Evolutionary conservation across 2,329 filamentous ascomycete species (phyloP).

Genomic region (Penicillium verrucosum): DNA sequence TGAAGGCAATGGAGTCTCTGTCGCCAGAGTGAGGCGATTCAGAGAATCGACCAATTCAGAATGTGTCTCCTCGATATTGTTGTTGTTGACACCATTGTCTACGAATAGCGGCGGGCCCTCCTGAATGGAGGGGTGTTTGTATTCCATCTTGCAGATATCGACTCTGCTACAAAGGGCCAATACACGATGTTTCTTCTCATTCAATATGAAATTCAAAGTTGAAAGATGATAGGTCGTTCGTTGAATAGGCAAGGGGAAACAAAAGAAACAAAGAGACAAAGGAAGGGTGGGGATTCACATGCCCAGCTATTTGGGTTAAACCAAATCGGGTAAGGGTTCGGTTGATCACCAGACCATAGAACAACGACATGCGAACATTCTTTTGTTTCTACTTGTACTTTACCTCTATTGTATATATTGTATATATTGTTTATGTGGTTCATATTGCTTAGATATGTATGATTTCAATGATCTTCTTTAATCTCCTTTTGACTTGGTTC

Average conservation of each 20-base stretch:
- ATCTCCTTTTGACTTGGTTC: neutral
- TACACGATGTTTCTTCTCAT: neutral
- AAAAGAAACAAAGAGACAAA: slow-evolving; percentile 4
- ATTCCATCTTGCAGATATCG: slow-evolving; percentile 29
- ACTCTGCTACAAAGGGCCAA: slow-evolving; percentile 9
- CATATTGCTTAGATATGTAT: neutral
- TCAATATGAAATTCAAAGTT: neutral
- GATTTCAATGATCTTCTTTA: neutral
- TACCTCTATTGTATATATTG: too few species aligned
- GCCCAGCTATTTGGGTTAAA: slow-evolving; percentile 4
- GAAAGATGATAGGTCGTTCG: neutral
- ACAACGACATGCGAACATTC: slow-evolving; percentile 1
- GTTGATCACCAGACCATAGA: slow-evolving; percentile 16
- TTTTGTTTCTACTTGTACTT: neutral
- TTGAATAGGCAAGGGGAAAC: slow-evolving; percentile 3
- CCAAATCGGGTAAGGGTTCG: slow-evolving; percentile 18
- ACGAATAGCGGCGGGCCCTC: slow-evolving; percentile 23
- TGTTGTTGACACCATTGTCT: slow-evolving; percentile 14
- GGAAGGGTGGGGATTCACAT: slow-evolving; percentile 14
- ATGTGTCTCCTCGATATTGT: slow-evolving; percentile 18
- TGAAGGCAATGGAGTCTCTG: slow-evolving; percentile 22
- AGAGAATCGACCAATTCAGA: slow-evolving; percentile 25
- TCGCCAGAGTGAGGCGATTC: slow-evolving; percentile 28
- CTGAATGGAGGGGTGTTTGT: slow-evolving; percentile 18
- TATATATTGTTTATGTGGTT: neutral